Conservation (phyloP, 2,329 filamentous ascomycete species). For the Botrytis medusae region DNA sequence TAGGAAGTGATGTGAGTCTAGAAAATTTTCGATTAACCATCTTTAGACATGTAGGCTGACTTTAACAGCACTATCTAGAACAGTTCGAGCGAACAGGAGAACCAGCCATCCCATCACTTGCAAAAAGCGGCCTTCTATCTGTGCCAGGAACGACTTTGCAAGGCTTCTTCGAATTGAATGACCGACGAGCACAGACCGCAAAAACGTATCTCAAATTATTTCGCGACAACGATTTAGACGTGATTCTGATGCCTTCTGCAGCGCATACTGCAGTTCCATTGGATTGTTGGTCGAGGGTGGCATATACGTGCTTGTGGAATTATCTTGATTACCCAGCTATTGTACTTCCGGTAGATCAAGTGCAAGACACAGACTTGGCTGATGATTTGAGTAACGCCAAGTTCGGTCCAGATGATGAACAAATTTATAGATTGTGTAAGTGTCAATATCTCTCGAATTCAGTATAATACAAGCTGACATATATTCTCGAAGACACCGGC, state of each 20-base stretch:
- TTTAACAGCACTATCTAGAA: not conserved
- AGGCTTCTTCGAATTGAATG: slow-evolving; percentile 35
- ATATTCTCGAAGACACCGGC: slow-evolving; percentile 36
- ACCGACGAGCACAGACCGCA: slow-evolving; percentile 33
- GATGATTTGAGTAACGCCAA: slow-evolving; percentile 36
- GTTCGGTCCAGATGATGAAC: slow-evolving; percentile 32
- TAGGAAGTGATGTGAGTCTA: slow-evolving; percentile 29
- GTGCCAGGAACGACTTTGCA: slow-evolving; percentile 28
- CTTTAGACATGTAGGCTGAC: not conserved
- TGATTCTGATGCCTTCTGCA: slow-evolving; percentile 52
- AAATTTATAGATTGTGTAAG: slow-evolving; percentile 36
- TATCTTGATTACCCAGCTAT: slow-evolving; percentile 35
- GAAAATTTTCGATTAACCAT: slow-evolving; percentile 25
- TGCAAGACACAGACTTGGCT: slow-evolving; percentile 31
- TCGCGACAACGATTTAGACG: slow-evolving; percentile 45
- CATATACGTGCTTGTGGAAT: slow-evolving; percentile 58
- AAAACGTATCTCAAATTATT: slow-evolving; percentile 25
- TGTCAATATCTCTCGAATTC: slow-evolving; percentile 9
- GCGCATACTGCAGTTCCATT: slow-evolving; percentile 51
- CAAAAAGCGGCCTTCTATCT: slow-evolving; percentile 38
- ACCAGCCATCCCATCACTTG: slow-evolving; percentile 43
- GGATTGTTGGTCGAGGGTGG: slow-evolving; percentile 33
- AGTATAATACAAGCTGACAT: slow-evolving; percentile 22
- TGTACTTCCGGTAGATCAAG: slow-evolving; percentile 28
- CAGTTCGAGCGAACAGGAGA: slow-evolving; percentile 9